Evolutionary conservation across 2,329 filamentous ascomycete species (phyloP).

Genomic region (Ciborinia camelliae): DNA sequence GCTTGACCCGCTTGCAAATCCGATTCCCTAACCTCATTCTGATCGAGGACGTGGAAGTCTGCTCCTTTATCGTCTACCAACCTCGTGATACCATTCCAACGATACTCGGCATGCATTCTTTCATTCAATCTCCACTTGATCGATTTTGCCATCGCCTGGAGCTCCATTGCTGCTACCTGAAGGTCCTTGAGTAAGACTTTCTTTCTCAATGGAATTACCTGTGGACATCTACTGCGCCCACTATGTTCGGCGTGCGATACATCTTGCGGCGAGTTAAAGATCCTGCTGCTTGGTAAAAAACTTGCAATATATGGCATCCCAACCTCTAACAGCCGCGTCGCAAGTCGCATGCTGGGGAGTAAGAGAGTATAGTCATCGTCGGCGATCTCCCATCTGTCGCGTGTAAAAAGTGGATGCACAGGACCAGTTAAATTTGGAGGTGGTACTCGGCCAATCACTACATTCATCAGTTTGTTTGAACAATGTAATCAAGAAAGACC

Average conservation of each 20-base stretch:
- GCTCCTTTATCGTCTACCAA: constrained; percentile 16
- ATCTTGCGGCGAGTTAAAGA: constrained; percentile 10
- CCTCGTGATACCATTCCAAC: constrained; percentile 26
- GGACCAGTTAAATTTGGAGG: constrained; percentile 17
- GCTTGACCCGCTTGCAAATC: constrained; percentile 19
- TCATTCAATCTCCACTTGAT: constrained; percentile 30
- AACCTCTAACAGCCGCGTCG: constrained; percentile 27
- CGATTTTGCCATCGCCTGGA: constrained; percentile 25
- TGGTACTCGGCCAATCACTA: neutral
- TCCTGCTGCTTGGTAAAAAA: constrained; percentile 27
- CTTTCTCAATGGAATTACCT: constrained; percentile 1
- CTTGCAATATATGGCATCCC: constrained; percentile 29
- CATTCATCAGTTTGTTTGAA: neutral
- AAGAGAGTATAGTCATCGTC: constrained; percentile 28
- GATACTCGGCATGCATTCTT: constrained; percentile 22
- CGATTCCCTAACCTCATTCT: constrained; percentile 14
- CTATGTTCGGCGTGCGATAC: neutral
- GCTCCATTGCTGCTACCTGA: constrained; percentile 21
- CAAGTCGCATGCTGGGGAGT: constrained; percentile 31
- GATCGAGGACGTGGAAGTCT: constrained; percentile 13
- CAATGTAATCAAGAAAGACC: neutral
- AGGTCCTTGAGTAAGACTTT: constrained; percentile 12
- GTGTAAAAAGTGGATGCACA: constrained; percentile 24
- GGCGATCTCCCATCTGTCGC: constrained; percentile 25
- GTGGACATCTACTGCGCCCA: neutral